These are phyloP conservation scores for Paramecium pentaurelia DNA, from an alignment of 73 alveolate species.

Conservation along the genomic window DNA sequence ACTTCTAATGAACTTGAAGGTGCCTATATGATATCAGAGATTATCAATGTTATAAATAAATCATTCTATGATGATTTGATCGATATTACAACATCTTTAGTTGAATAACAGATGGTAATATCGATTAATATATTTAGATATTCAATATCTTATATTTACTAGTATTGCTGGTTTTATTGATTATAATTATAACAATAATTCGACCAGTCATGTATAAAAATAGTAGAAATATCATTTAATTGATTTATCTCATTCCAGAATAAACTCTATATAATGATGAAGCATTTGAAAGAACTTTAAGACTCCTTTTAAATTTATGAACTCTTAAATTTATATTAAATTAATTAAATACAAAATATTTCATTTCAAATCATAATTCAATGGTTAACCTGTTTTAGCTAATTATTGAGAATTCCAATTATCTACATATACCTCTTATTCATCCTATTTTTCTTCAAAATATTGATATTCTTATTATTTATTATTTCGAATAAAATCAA, in stretches of 20 bases:
- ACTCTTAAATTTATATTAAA: not conserved
- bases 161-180: not conserved
- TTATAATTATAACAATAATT: not conserved
- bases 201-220: not conserved
- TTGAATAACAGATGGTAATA: not conserved
- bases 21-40: not conserved
- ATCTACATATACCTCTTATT: not conserved
- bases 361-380: not conserved
- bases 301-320: not conserved
- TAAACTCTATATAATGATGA: not conserved
- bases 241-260: not conserved
- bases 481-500: not conserved
- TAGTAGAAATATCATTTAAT: not conserved
- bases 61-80: not conserved
- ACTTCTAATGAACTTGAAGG: slow-evolving; percentile 7
- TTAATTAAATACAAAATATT: not conserved
- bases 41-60: not conserved
- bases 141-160: not conserved
- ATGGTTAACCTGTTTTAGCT: not conserved
- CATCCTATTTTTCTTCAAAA: not conserved
- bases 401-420: not conserved
- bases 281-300: not conserved
- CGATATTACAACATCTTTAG: not conserved
- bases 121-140: not conserved
- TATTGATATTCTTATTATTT: not conserved